Conservation (phyloP, 768 basidiomycete genomes). For the Coprinopsis cinerea region DNA sequence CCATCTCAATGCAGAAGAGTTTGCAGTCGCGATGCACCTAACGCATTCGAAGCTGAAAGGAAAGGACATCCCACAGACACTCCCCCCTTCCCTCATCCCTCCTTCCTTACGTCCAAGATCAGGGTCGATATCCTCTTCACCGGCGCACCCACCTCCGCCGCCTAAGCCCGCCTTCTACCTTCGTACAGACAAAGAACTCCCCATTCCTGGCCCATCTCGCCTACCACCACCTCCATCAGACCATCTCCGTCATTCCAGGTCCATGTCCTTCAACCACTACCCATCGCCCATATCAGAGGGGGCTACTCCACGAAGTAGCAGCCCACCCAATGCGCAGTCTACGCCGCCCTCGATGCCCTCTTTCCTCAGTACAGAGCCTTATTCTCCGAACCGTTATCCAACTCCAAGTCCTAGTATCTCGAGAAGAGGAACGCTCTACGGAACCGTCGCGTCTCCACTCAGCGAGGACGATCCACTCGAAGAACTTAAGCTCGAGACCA, state of each 20-base stretch:
- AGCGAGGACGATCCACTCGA: constrained; percentile 18
- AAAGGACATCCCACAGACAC: constrained; percentile 24
- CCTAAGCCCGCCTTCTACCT: constrained; percentile 1
- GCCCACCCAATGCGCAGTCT: not conserved
- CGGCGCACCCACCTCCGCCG: not conserved
- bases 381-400: too few species aligned
- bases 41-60: constrained; percentile 27
- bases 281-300: too few species aligned
- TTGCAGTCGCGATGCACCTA: constrained; percentile 32
- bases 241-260: not conserved
- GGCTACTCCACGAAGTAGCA: too few species aligned
- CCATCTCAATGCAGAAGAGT: constrained; percentile 30
- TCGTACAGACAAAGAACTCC: not conserved
- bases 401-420: too few species aligned
- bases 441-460: not conserved
- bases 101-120: constrained; percentile 16
- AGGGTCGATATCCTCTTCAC: not conserved
- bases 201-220: not conserved
- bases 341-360: too few species aligned
- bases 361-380: too few species aligned
- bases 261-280: not conserved
- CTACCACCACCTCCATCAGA: not conserved
- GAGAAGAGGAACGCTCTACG: constrained; percentile 8
- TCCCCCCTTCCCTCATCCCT: constrained; percentile 29
- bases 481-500: constrained; percentile 23